Conservation (phyloP, 805 yeast species). For the Suhomyces sp. region DNA sequence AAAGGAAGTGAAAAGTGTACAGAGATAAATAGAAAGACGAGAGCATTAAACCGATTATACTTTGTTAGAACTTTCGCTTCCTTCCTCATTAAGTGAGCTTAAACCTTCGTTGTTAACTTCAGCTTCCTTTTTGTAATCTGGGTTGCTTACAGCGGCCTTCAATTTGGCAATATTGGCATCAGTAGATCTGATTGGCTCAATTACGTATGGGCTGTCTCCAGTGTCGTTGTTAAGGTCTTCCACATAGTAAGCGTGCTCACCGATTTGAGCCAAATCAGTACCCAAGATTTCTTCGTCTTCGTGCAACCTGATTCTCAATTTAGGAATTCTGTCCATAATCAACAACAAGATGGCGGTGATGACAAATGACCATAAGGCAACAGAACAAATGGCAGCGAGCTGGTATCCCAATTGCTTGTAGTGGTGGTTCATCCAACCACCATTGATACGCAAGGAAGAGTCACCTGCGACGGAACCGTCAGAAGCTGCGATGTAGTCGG, state of each 20-base stretch:
- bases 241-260: slow-evolving; percentile 77
- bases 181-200: slow-evolving; percentile 74
- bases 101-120: slow-evolving; percentile 9
- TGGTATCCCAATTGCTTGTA: slow-evolving; percentile 84
- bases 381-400: slow-evolving; percentile 71
- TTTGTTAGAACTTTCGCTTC: slow-evolving; percentile 14
- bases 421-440: slow-evolving; percentile 89
- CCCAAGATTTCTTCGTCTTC: slow-evolving; percentile 88
- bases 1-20: not conserved
- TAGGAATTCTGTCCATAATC: slow-evolving; percentile 71
- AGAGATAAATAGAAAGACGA: not conserved
- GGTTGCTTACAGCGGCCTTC: slow-evolving; percentile 19
- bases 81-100: slow-evolving; percentile 17
- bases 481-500: slow-evolving; percentile 80
- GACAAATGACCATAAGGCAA: slow-evolving; percentile 70
- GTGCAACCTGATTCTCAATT: slow-evolving; percentile 74
- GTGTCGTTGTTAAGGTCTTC: slow-evolving; percentile 31
- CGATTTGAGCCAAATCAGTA: slow-evolving; percentile 85
- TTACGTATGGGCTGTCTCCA: slow-evolving; percentile 49
- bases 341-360: slow-evolving; percentile 69
- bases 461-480: slow-evolving; percentile 57
- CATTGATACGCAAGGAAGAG: slow-evolving; percentile 44
- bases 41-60: not conserved
- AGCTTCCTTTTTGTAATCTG: slow-evolving; percentile 5
- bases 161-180: slow-evolving; percentile 37